Percentiles rank a stretch among this genome's conserved stretches.
phyloP scores from a whole-genome alignment of 2,329 filamentous ascomycete species.

The Hirsutella thompsonii region DNA sequence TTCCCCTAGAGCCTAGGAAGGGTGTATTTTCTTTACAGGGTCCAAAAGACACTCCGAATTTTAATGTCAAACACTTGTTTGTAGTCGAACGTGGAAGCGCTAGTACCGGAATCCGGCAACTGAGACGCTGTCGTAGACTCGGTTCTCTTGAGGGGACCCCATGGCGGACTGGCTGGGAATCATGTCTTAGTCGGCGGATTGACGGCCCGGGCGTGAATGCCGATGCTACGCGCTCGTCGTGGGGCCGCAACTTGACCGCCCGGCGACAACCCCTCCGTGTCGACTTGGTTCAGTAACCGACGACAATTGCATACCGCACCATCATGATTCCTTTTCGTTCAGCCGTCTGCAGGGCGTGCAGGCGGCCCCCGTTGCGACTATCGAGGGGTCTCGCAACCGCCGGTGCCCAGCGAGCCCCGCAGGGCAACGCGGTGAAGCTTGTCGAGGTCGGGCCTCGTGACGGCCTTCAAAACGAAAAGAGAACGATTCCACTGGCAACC shows the following conservation, averaged over 20 bases:
- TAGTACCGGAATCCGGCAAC: not conserved
- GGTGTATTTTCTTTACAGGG: slow-evolving; percentile 26
- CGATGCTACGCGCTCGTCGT: slow-evolving; percentile 16
- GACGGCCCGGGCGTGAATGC: slow-evolving; percentile 9
- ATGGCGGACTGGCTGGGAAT: not conserved
- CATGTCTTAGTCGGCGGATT: slow-evolving; percentile 4
- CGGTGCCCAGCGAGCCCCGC: slow-evolving; percentile 12
- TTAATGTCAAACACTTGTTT: slow-evolving; percentile 18
- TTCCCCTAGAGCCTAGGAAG: slow-evolving; percentile 12
- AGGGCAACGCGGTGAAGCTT: slow-evolving; percentile 42
- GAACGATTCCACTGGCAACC: slow-evolving; percentile 52
- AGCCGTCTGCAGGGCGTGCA: slow-evolving; percentile 25
- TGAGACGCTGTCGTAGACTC: too few species aligned
- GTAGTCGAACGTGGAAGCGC: not conserved
- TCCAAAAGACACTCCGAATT: slow-evolving; percentile 20
- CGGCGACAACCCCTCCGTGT: not conserved
- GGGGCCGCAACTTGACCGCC: not conserved
- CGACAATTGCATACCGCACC: not conserved
- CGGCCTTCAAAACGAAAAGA: slow-evolving; percentile 78
- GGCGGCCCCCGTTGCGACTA: slow-evolving; percentile 16
- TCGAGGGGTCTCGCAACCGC: slow-evolving; percentile 28
- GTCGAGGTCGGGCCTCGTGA: slow-evolving; percentile 79
- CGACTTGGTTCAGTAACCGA: not conserved
- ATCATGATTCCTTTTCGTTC: slow-evolving; percentile 23
- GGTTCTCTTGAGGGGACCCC: too few species aligned